Base-by-base conservation (phyloP, 768 basidiomycete species). In the Boletus insuetus region DNA sequence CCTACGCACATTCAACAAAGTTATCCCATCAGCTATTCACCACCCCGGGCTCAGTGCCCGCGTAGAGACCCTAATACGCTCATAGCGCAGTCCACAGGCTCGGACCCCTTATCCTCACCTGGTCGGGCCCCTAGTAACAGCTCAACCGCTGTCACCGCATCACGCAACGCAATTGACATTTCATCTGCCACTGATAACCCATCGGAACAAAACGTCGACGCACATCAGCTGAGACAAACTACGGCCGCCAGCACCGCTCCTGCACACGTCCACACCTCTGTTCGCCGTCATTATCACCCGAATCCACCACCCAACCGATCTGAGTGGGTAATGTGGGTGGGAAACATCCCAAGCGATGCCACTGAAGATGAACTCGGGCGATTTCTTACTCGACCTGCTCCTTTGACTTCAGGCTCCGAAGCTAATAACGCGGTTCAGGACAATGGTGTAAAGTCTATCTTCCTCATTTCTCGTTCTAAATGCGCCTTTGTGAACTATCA, bases 271-370 rank as follows among this genome's bases (percentile, higher is more conserved):
- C 73, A 61, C 31, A 69, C 72, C 0, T 34, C 72, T 6, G 64
- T 73, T 24, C 83, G 86, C 40, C 79, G 81, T 10, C 63, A 79
- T 20, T 88, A 85, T 61, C 88, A 89, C 58, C 87, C 87, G 3
- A 86, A 83, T 53, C 81, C 85, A 1, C 87, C 88, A 13, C 74
- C 83, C 12, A 79, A 89, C 50, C 82, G 91, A 14, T 91, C 91
- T 8, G 91, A 92, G 55, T 95, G 89, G 91, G 94, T 94, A 2
- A 92, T 94, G 91, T 97, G 95, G 95, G 86, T 85, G 13, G 95
- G 95, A 11, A 98, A 98, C 65, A 88, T 97, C 4, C 91, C 91
- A 3, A 79, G 80, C 6, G 91, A 94, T 63, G 85, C 91, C 16
- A 84, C 83, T 4, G 82, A 92, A 56, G 86, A 92, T 60, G 94